Percentiles rank a stretch among this genome's conserved stretches.
These are phyloP conservation scores for Saturnispora besseyi DNA, from an alignment of 805 yeast species.

Conservation along the genomic window DNA sequence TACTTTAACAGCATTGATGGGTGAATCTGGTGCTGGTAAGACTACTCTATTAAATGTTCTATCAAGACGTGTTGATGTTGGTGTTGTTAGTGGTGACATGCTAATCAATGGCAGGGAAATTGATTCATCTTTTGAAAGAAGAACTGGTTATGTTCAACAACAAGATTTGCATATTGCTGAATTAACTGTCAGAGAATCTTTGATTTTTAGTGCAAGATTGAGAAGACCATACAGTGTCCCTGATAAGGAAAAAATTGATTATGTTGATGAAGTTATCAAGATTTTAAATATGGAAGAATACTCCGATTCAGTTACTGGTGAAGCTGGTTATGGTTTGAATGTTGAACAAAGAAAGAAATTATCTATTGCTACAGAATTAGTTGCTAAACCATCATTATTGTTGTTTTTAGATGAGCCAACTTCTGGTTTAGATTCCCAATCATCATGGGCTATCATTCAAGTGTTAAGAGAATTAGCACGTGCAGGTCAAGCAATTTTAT, in stretches of 20 bases:
- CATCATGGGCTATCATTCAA: constrained; percentile 50
- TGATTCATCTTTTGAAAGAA: constrained; percentile 40
- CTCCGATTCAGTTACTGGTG: constrained; percentile 44
- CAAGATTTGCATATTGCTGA: constrained; percentile 44
- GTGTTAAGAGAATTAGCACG: constrained; percentile 40
- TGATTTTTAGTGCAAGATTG: constrained; percentile 40
- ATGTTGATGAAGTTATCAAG: constrained; percentile 33
- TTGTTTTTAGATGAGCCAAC: constrained; percentile 53
- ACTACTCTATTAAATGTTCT: constrained; percentile 47
- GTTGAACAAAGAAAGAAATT: constrained; percentile 47
- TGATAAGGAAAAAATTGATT: constrained; percentile 33
- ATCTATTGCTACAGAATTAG: constrained; percentile 47
- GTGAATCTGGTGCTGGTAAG: constrained; percentile 59
- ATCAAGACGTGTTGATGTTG: constrained; percentile 42
- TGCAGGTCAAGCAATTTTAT: constrained; percentile 46
- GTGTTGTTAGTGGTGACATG: constrained; percentile 49
- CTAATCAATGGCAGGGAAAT: constrained; percentile 42
- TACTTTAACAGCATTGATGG: constrained; percentile 50
- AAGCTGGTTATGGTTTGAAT: constrained; percentile 39
- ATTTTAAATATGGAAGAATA: constrained; percentile 35
- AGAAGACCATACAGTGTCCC: constrained; percentile 35
- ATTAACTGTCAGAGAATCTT: constrained; percentile 43
- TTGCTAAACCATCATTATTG: constrained; percentile 44
- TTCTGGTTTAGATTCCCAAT: constrained; percentile 51
- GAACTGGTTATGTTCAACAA: constrained; percentile 50